Conservation (phyloP, 768 basidiomycete genomes). For the Lactarius akahatsu region DNA sequence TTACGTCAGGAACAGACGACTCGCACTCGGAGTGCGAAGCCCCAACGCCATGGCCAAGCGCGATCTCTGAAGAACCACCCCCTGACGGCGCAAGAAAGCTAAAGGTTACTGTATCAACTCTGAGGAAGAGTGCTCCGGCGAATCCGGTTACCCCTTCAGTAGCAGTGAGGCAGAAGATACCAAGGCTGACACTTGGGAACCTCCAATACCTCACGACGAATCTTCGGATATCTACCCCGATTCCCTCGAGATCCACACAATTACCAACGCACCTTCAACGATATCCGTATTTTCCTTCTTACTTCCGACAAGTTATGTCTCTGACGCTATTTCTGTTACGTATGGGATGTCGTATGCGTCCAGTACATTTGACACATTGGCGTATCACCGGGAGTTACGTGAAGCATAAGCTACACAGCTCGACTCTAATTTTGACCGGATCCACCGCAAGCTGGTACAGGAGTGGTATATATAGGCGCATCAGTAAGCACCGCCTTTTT, state of each 20-base stretch:
- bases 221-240: neutral
- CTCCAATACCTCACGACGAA: conserved; percentile 16
- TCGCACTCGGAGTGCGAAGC: neutral
- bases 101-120: conserved; percentile 23
- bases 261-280: neutral
- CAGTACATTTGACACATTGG: conserved; percentile 49
- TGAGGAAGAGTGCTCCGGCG: conserved; percentile 30
- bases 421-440: conserved; percentile 51
- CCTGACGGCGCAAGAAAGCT: conserved; percentile 14
- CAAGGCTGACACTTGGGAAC: conserved; percentile 17
- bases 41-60: conserved; percentile 17
- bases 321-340: conserved; percentile 41
- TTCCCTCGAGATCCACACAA: conserved; percentile 26
- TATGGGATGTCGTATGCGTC: conserved; percentile 37
- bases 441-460: conserved; percentile 48
- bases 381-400: conserved; percentile 56
- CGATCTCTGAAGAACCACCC: conserved; percentile 12
- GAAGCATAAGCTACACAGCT: conserved; percentile 36
- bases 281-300: conserved; percentile 25
- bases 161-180: conserved; percentile 34
- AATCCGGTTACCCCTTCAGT: conserved; percentile 42
- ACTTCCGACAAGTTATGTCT: conserved; percentile 16
- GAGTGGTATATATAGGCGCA: conserved; percentile 69
- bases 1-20: conserved; percentile 19
- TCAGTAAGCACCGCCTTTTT: conserved; percentile 41